phyloP scores from a whole-genome alignment of 257 asterid species.

The Solanum ossicruentum region DNA sequence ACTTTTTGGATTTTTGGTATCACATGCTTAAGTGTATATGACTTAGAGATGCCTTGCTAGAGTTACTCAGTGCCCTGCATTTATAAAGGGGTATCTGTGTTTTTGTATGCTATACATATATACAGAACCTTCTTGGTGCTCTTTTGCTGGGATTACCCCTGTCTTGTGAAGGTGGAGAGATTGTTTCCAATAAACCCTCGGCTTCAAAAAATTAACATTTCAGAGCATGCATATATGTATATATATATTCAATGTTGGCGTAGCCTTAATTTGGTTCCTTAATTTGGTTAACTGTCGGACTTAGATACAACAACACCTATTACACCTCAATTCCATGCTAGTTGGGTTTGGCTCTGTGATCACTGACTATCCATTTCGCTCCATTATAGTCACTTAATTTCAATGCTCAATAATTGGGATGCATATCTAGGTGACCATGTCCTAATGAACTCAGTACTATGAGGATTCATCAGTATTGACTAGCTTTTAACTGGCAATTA shows the following conservation, averaged over 20 bases:
- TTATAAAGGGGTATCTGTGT: not conserved
- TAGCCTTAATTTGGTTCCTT: not conserved
- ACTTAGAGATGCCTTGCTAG: not conserved
- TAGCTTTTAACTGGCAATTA: not conserved
- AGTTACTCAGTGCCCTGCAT: not conserved
- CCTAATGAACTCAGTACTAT: not conserved
- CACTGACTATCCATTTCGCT: not conserved
- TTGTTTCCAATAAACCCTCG: too few species aligned
- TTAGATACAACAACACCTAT: not conserved
- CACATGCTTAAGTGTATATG: not conserved
- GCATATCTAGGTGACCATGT: not conserved
- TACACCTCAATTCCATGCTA: not conserved
- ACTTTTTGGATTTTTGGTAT: not conserved
- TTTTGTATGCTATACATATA: not conserved
- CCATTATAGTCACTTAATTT: not conserved
- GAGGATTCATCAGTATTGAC: not conserved
- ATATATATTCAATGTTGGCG: not conserved
- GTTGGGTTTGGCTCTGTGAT: not conserved
- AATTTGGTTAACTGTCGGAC: not conserved
- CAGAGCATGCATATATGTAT: too few species aligned
- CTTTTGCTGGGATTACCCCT: not conserved
- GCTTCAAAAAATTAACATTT: too few species aligned
- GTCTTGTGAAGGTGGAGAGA: too few species aligned
- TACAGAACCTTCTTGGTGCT: not conserved
- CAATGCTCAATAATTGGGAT: not conserved